Conservation (phyloP, 1,284 basidiomycete species). For the Heterobasidion annosum region DNA sequence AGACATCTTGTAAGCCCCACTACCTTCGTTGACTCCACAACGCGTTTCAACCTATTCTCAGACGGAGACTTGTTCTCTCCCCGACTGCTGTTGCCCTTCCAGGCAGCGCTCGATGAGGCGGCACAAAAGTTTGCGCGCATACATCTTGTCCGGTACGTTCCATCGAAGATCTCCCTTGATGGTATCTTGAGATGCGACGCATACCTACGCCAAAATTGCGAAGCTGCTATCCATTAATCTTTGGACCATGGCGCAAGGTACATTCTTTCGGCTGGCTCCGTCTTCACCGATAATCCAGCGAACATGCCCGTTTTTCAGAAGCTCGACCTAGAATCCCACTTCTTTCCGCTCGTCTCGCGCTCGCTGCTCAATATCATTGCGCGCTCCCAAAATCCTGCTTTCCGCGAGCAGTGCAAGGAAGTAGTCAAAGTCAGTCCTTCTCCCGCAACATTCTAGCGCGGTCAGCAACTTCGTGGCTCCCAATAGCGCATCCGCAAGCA, state of each 20-base stretch:
- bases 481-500: neutral
- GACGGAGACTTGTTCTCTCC: conserved; percentile 28
- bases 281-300: neutral
- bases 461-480: neutral
- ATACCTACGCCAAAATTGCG: conserved; percentile 5
- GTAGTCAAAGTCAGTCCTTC: conserved; percentile 38
- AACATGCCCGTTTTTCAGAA: conserved; percentile 29
- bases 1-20: neutral
- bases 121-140: conserved; percentile 43
- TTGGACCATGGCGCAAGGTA: conserved; percentile 59
- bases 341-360: conserved; percentile 38
- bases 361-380: conserved; percentile 42
- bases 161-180: neutral
- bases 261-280: conserved; percentile 8
- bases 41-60: neutral
- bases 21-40: neutral
- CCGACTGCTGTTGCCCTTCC: conserved; percentile 39
- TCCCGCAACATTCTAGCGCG: neutral
- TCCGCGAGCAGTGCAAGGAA: conserved; percentile 32
- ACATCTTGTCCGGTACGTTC: conserved; percentile 48
- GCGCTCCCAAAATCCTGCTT: conserved; percentile 39
- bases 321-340: conserved; percentile 40
- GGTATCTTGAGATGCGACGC: neutral
- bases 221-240: conserved; percentile 68
- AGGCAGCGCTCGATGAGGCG: conserved; percentile 40